Base-by-base conservation (phyloP, 352 stramenopile genomes). In the Pythium catenulatum region DNA sequence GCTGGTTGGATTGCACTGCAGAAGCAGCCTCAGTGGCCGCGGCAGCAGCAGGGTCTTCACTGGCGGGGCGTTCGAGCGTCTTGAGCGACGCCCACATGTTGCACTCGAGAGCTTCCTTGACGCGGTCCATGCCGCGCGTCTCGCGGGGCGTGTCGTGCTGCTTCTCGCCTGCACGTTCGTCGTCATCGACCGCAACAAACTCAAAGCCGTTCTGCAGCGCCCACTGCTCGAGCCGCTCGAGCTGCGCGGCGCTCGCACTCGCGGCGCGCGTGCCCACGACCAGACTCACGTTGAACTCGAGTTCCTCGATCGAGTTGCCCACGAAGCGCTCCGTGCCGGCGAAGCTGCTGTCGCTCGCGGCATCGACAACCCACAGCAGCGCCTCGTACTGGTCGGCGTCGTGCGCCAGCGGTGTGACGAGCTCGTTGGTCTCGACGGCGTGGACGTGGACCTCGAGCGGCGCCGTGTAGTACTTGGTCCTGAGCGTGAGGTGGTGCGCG, bases 31-130 rank as follows among this genome's bases (percentile, higher is more conserved):
- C 3, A 66, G 43, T 41, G 7, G 7, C 7, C 43, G 32, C 11
- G 0, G n/a, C 34, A 34, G 39, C 32, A 23, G 58, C 3, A 32
- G 30, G 13, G 9, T 46, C 48, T 34, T 39, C n/a, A 14, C 1
- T 39, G 0, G 21, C 30, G 7, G 32, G 0, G 30, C 73, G 63
- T 25, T 72, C 52, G 14, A 77, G 68, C 82, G 91, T 95, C 72
- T 93, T 89, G 89, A 97, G 95, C 4, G 94, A 96, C 23, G 73
- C 72, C 94, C 94, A 97, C 92, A 96, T 95, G 58, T 93, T 96
- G 85, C 94, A 96, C 45, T 97, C 87, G 34, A 97, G 81, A 7
- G 93, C 93, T 72, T 97, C 94, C 41, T 96, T 80, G 50, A 97
- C 91, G 19, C 94, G 93, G 15, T 93, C 90, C 54, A 97, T 89